Evolutionary conservation across 257 asterid species (phyloP).

Genomic region (Prunella vulgaris): DNA sequence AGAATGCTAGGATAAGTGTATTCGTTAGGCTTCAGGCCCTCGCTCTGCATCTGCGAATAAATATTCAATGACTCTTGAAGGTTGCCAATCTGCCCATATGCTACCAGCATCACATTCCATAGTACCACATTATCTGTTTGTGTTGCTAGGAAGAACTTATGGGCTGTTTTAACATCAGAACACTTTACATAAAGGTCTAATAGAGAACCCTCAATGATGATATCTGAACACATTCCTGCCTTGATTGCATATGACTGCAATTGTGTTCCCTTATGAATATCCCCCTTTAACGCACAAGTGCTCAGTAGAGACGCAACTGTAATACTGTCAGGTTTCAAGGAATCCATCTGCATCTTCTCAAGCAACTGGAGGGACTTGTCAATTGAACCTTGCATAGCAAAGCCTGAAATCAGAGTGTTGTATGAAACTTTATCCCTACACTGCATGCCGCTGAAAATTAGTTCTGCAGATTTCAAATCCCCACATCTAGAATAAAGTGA

Average conservation of each 20-base stretch:
- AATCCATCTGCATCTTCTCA: constrained; percentile 56
- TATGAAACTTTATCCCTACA: constrained; percentile 57
- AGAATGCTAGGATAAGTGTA: constrained; percentile 81
- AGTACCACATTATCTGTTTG: constrained; percentile 60
- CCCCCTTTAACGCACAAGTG: constrained; percentile 55
- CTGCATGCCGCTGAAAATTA: constrained; percentile 57
- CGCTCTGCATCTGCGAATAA: constrained; percentile 52
- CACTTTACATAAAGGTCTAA: constrained; percentile 84
- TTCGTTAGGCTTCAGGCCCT: constrained; percentile 68
- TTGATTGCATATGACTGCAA: constrained; percentile 66
- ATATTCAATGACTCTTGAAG: constrained; percentile 50
- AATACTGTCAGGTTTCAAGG: constrained; percentile 65
- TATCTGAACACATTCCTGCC: constrained; percentile 71
- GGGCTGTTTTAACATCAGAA: constrained; percentile 61
- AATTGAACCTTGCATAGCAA: constrained; percentile 51
- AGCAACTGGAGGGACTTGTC: constrained; percentile 60
- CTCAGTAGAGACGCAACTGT: constrained; percentile 69
- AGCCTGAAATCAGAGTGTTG: constrained; percentile 78
- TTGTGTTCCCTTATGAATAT: constrained; percentile 64
- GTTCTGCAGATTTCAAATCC: constrained; percentile 43
- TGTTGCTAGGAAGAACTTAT: constrained; percentile 48
- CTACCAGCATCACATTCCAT: constrained; percentile 91
- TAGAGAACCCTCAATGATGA: constrained; percentile 76
- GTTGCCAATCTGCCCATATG: constrained; percentile 76
- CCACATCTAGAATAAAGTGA: constrained; percentile 65